Base-by-base conservation (phyloP, 495 filamentous ascomycete genomes). In the Penicillium fimorum region DNA sequence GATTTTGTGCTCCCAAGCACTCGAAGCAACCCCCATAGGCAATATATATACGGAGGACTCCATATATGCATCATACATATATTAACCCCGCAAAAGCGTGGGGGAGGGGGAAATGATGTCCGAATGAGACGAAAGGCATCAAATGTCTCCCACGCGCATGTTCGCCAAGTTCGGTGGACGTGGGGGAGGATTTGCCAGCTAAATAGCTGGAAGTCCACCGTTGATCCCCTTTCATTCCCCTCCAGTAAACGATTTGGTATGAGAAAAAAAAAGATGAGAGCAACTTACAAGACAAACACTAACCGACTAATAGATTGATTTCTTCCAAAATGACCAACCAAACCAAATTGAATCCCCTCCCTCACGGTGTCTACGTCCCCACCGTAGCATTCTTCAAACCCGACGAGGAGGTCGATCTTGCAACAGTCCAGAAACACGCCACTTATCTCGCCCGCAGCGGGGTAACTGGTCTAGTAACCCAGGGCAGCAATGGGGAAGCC, bases 401-500 rank as follows among this genome's bases (percentile, higher is more conserved):
- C 7, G 79, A 82, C 54, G 82, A 83, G 63, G 82, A 85, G 35
- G 65, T 87, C 17, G 90, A 95, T 62, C 67, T 86, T 9, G 72
- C 80, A 37, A 87, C 88, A 35, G 87, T 85, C 47, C 80, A 82
- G 52, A 85, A 77, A 53, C 92, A 96, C 69, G 88, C 91, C 32
- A 83, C 89, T 49, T 88, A 89, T 62, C 88, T 96, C n/a, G 91
- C 89, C 49, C 71, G 83, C 50, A 85, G 88, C 44, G 91, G 91
- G 50, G 83, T 95, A 33, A 82, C 86, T 40, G 92, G 91, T 47
- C 77, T 96, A 38, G 84, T 89, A 46, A 91, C 89, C 17, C 91
- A 95, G 70, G 92, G 92, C 27, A 92, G 88, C 70, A 96, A 95
- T 68, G 92, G 92, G 64, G 92, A 94, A 73, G 89, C 89, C 3